Evolutionary conservation across 768 basidiomycete species (phyloP), one percentile per base, ranked within the genome.

Genomic region (Lyophyllum semitale): DNA sequence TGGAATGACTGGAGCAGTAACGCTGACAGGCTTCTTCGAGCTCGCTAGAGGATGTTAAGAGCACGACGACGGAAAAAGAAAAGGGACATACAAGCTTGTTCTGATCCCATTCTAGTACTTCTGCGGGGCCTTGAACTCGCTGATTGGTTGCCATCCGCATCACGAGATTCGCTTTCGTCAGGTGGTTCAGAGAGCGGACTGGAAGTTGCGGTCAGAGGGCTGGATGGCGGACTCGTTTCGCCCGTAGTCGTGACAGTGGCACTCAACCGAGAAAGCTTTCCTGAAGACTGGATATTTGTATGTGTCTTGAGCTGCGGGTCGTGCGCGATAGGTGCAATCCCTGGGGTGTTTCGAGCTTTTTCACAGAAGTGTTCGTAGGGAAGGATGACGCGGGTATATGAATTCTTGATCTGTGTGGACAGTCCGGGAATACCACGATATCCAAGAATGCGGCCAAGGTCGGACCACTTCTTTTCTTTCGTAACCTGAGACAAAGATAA

Each of bases 291-390:
- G 33, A 77, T 79, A 58, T 81, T 80, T 18, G 65, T 64, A 63
- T 84, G 82, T 30, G 80, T 85, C 71, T 81, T 87, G 51, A 82
- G 71, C 42, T 71, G 69, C 30, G 70, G 61, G 51, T 76, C 77
- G 64, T 80, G 82, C 59, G 81, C 68, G 53, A 77, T 72, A 8
- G 80, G 77, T 53, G 75, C 75, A 54, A 77, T 71, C 46, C 73
- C 65, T 23, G 88, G 83, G 27, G 85, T 86, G 63, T 83, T 87
- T 56, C 84, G 82, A 42, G 87, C 90, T 46, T 86, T 83, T 45
- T 88, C 84, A 54, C 85, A 88, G 69, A 93, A 98, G 64, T 91
- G 84, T 65, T 98, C 96, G 65, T 93, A 99, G n/a, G 97, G 97
- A 41, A 94, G 82, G 62, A 99, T 91, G 66, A 99, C 91, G 51